Percentiles rank a stretch among this genome's conserved stretches.
phyloP scores from a whole-genome alignment of 495 filamentous ascomycete species.

The Xylaria bambusicola region DNA sequence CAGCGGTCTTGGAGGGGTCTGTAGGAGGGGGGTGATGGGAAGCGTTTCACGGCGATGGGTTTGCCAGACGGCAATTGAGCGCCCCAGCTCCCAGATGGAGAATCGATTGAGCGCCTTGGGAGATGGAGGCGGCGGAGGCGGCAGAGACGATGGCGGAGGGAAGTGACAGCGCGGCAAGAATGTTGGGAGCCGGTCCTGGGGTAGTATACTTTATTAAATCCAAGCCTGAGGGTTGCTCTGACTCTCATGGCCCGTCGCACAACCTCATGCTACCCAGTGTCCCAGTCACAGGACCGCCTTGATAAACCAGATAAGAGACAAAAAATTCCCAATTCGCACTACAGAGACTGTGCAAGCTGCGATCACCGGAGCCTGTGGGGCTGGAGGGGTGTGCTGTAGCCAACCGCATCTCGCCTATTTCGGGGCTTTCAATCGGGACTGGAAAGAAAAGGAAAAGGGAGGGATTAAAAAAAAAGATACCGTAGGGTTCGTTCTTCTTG shows the following conservation, averaged over 20 bases:
- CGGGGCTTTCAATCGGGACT: no score
- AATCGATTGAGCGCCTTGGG: slow-evolving; percentile 14
- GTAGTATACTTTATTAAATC: slow-evolving; percentile 4
- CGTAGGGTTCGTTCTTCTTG: no score
- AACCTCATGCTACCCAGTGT: not conserved
- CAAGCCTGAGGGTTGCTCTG: slow-evolving; percentile 9
- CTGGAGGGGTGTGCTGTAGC: not conserved
- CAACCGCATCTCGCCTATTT: not conserved
- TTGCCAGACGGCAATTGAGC: slow-evolving; percentile 19
- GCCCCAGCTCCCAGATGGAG: slow-evolving; percentile 19
- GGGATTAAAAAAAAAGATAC: no score
- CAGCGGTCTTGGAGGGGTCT: not conserved
- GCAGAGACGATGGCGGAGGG: not conserved
- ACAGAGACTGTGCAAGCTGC: slow-evolving; percentile 8
- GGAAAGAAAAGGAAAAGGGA: slow-evolving; percentile 4
- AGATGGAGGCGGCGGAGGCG: slow-evolving; percentile 1
- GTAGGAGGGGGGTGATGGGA: not conserved
- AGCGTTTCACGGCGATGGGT: not conserved
- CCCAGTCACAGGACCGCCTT: slow-evolving; percentile 2
- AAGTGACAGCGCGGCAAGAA: not conserved
- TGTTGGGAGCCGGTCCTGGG: not conserved
- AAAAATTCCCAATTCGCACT: slow-evolving; percentile 14
- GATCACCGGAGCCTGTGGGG: slow-evolving; percentile 17
- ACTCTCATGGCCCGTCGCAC: slow-evolving; percentile 2
- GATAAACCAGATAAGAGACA: slow-evolving; percentile 12